A percentile compares a stretch with the other conserved stretches of the same genome.
These are phyloP conservation scores for Pichia sp. DNA, from an alignment of 1,139 yeast species.

Conservation along the genomic window DNA sequence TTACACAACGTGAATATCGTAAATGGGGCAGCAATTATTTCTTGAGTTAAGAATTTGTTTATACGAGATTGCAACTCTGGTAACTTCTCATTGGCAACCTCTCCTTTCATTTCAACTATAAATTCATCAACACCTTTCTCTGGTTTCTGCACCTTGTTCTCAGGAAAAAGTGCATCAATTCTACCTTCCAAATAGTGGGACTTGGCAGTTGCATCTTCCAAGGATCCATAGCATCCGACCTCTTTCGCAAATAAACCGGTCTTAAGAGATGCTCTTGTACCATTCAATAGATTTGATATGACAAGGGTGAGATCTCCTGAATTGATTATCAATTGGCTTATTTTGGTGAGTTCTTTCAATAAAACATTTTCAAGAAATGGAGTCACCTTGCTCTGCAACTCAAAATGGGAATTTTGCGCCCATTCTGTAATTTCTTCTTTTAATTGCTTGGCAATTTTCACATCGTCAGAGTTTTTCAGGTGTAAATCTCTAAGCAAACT, in stretches of 20 bases:
- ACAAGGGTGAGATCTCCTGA: constrained; percentile 32
- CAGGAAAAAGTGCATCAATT: constrained; percentile 27
- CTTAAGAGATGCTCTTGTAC: constrained; percentile 21
- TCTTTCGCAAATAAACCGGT: constrained; percentile 24
- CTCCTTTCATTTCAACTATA: constrained; percentile 22
- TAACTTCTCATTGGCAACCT: constrained; percentile 23
- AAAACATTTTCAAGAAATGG: constrained; percentile 29
- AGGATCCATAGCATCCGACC: constrained; percentile 29
- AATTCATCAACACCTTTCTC: constrained; percentile 17
- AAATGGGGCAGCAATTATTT: constrained; percentile 26
- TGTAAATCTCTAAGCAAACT: constrained; percentile 26
- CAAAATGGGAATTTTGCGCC: constrained; percentile 33
- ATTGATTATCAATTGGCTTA: constrained; percentile 28
- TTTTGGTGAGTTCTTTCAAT: constrained; percentile 26
- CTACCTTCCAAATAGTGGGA: constrained; percentile 31
- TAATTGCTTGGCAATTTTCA: constrained; percentile 13
- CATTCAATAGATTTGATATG: constrained; percentile 27
- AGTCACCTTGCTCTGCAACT: constrained; percentile 30
- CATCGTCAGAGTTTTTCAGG: constrained; percentile 9
- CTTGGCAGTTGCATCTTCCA: constrained; percentile 25
- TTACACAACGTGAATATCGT: constrained; percentile 28
- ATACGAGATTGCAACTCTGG: constrained; percentile 29
- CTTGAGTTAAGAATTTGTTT: constrained; percentile 24
- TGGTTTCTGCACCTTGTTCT: background rate
- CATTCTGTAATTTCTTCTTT: constrained; percentile 27